Base-by-base conservation (phyloP, 2,329 filamentous ascomycete genomes). In the Cucurbitaria berberidis region DNA sequence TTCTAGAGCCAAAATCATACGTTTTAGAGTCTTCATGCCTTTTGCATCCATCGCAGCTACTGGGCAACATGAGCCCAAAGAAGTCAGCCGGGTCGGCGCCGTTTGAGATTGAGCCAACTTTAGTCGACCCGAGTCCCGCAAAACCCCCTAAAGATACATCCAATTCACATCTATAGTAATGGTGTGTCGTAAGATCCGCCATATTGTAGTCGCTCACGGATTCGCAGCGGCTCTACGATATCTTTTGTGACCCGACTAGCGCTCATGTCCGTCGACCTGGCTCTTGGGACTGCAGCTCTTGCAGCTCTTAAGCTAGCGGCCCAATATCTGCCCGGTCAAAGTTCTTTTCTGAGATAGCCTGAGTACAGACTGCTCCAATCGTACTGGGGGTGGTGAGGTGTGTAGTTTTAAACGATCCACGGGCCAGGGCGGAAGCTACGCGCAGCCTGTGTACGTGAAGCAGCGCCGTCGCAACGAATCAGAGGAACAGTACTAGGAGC, bases 231-330 rank as follows among this genome's bases (percentile, higher is more conserved):
- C 40, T 16, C 16, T 43, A 49, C 32, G 26, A 21, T 34, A 21
- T 51, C 44, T 45, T 30, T 34, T 45, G 35, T 15, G 16, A 44
- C 35, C 42, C 50, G 48, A 48, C 47, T 51, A 55, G 59, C 65
- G 63, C 64, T 58, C 41, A 70, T 62, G 49, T 68, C 64, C 63
- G 60, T 55, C 29, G 38, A 48, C 60, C 60, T 57, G 62, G 50
- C 51, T 62, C 41, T 53, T 45, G 62, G 62, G 32, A 55, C 41
- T 21, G 44, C 43, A 29, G 22, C 36, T 24, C 47, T 35, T 38
- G 38, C 13, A 48, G 38, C 42, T 47, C 35, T 36, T 43, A 42
- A 44, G n/a, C 32, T 32, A 50, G 48, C 27, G 34, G 51, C 39
- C 53, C 45, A 46, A 51, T 43, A 41, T 39, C 43, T 47, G 48